Base-by-base conservation (phyloP, 257 asterid genomes). In the Nicotiana undulata region DNA sequence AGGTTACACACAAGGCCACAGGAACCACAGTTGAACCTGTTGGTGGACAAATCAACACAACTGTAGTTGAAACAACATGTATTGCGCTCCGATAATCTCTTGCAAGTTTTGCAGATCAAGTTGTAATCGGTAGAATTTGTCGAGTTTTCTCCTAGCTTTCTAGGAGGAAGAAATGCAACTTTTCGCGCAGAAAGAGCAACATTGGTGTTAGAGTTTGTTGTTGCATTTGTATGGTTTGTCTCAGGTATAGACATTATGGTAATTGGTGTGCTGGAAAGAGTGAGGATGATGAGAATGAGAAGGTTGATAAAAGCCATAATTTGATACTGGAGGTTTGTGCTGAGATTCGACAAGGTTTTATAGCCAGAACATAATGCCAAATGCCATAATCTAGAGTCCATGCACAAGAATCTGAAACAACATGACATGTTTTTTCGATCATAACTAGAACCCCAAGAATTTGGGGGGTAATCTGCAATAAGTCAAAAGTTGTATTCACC, bases 341-440 rank as follows among this genome's bases (percentile, higher is more conserved):
- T 60, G 66, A 61, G 53, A 6, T 12, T 55, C 44, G 8, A 60
- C 72, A 55, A 29, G 40, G 46, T 59, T 31, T 77, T 34, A 59
- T 26, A 26, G 28, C 8, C 16, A 79, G 28, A 79, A 55, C 74
- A 49, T 3, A 52, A 18, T 65, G 7, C 29, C 64, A 79, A 63
- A 64, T 79, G 17, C 46, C 4, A 53, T 28, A 80, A 80, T 80
- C 83, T 80, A 0, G 49, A 22, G 17, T 17, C 49, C 79, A 66
- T 80, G 44, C 61, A n/a, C 58, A 80, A 67, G 76, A 80, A 65
- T 67, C 79, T 70, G 77, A 40, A 70, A 22, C 31, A 70, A 44
- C 77, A 70, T 70, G 77, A 26, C 77, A 22, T 70, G 77, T 3
- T 44, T 51, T 51, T 51, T 51, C 56, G 18, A 51, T 13, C 18